Base-by-base conservation (phyloP, 768 basidiomycete species). In the Amanita molliuscula region DNA sequence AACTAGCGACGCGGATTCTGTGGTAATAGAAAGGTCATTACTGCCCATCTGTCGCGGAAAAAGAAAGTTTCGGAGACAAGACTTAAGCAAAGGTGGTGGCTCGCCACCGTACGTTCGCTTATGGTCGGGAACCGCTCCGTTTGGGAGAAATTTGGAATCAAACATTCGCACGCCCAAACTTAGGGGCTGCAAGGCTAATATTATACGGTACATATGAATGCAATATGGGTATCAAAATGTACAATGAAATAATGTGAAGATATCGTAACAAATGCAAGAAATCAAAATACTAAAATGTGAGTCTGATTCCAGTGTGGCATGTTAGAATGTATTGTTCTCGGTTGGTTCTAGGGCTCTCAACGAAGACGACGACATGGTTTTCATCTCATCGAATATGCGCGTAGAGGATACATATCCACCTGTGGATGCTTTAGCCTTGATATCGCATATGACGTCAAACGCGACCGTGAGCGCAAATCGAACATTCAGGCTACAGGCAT, bases 381-480 rank as follows among this genome's bases (percentile, higher is more conserved):
- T 71, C 18, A 64, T 61, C 52, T 74, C 69, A 45, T 74, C 73
- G 46, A 75, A 71, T 4, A 61, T 52, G 3, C 69, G 62, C 9
- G 55, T 55, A 15, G 53, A 58, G 0, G 73, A 64, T 1, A 64
- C 66, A 33, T 64, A 56, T 1, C 71, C 71, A 10, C 59, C 59
- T 4, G 67, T 54, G 20, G 60, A 54, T 6, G 71, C 65, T 3
- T 59, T 57, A 0, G 79, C 79, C 59, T 85, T 84, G 65, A 85
- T 76, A 4, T 38, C 44, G 54, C 79, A 81, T 1, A 84, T 55
- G 1, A 68, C 66, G 13, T 54, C 56, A 54, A 78, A 83, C 0
- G 82, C 81, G 28, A 84, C 71, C 0, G 55, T 54, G 56, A 81
- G 81, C 0, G 64, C 81, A 48, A 84, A 82, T 0, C 7, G 48